These are phyloP conservation scores for Polygonum maritimum DNA, from an alignment of 148 eudicot species.

Conservation along the genomic window DNA sequence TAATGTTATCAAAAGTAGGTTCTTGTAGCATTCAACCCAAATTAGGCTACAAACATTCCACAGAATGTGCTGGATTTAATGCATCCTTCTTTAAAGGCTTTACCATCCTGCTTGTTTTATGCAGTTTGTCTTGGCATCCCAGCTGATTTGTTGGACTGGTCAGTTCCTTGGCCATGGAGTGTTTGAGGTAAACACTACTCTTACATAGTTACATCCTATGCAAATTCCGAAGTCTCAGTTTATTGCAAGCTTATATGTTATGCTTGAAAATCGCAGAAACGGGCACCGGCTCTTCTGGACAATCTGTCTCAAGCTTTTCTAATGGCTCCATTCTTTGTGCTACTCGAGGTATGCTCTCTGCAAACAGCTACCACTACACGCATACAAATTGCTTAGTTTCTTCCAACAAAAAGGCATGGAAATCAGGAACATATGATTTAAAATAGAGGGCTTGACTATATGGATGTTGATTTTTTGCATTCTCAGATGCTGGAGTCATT, in stretches of 20 bases:
- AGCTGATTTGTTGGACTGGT: conserved; percentile 67
- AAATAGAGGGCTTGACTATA: background rate
- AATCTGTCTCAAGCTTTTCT: conserved; percentile 68
- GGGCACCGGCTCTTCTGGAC: conserved; percentile 76
- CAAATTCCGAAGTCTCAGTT: background rate
- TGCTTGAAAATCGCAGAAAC: conserved; percentile 37
- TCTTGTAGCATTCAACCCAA: too few species aligned
- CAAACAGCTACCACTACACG: background rate
- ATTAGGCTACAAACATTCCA: background rate
- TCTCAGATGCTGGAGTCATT: conserved; percentile 52
- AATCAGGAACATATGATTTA: background rate
- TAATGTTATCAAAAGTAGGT: background rate
- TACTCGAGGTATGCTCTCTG: conserved; percentile 60
- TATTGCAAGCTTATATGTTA: background rate
- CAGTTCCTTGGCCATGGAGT: conserved; percentile 94
- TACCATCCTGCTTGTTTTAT: conserved; percentile 2
- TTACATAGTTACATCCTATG: background rate
- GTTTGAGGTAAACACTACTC: conserved; percentile 49
- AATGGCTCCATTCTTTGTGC: conserved; percentile 84
- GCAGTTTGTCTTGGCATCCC: conserved; percentile 77
- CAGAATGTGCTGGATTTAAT: background rate
- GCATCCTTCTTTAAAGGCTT: background rate
- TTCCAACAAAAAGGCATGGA: too few species aligned
- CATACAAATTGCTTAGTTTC: background rate
- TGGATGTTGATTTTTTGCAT: background rate